Evolutionary conservation across 176 grass and related monocot species (phyloP), one percentile per base, ranked within the genome.

Genomic region (Aegilops bicornis): DNA sequence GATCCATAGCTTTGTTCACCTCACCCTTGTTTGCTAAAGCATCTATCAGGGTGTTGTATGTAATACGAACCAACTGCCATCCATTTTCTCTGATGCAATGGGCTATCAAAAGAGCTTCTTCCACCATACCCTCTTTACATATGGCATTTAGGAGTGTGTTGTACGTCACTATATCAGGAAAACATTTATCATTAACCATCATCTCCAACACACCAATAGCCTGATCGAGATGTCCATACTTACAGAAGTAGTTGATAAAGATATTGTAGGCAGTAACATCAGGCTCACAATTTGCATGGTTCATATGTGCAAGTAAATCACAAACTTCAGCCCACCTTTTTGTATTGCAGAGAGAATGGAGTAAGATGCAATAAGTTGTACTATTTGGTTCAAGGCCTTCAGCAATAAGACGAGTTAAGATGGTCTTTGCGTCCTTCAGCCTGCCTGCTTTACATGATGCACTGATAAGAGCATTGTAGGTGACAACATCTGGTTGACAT

Each of bases 41-140:
- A 90, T 95, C 93, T 69, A 95, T 92, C 69, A 95, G 76, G 24
- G 90, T 95, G 67, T 95, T 95, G 82, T 92, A 95, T 27, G 93
- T 92, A 67, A 92, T 88, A 24, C 59, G 83, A 90, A 90, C 90
- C 56, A 90, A 79, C 74, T 87, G 74, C 27, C 61, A 90, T 84
- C 93, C 90, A 81, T 71, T 90, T 40, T 84, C 77, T 76, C 88
- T 92, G 36, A 95, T 88, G 87, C 48, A 84, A 73, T 56, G 80
- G 84, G 91, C 84, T 82, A 95, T 69, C 30, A 70, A 70, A 73
- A 95, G 65, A 74, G 93, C 93, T 86, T 92, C 86, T 70, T 90
- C 83, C 82, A 88, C 39, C 90, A 92, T 90, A 66, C 85, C 88
- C 45, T 80, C 39, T 87, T 90, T 95, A 81, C 76, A 90, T 77